Base-by-base conservation (phyloP, 345 rosid species). In the Jatropha curcas region DNA sequence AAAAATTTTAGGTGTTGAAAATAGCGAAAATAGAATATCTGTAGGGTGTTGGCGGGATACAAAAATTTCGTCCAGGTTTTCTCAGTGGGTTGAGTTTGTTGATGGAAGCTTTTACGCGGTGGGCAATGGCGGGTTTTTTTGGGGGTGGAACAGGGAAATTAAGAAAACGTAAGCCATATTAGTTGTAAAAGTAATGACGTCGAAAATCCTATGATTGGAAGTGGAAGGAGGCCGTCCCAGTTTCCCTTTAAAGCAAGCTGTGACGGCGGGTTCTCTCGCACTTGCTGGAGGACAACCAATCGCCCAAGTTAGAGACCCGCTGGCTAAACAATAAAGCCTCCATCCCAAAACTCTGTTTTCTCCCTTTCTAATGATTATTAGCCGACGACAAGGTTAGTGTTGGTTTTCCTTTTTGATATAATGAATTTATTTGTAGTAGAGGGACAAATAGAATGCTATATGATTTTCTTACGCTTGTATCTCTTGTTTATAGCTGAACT, bases 201-300 rank as follows among this genome's bases (percentile, higher is more conserved):
- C 37, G n/a, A n/a, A 86, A 81, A 62, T 83, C 88, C 51, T 85
- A 90, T 0, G 93, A 82, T 69, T n/a, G n/a, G 87, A 85, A 4
- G 79, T 73, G 41, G 62, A 78, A 14, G 86, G 84, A 28, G 30
- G 80, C 30, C 87, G 91, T 69, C 78, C 62, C 84, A 83, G 65
- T 1, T 94, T 94, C 81, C 98, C 97, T 20, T 65, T 90, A 7
- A 92, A 92, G 88, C 97, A 92, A 77, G 97, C 98, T 28, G 71
- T 71, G 53, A 90, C 93, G 9, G 93, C 97, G 14, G 90, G 89
- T 2, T 84, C 97, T 4, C 90, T 94, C 31, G 85, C 93, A 48
- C 84, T 92, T 22, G 70, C 94, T 22, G 98, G 98, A 8, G 98
- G 98, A 92, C 74, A 81, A n/a, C n/a, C 96, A 1, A 87, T 90